Evolutionary conservation across 75 land plant species (phyloP).

Genomic region (Sequoiadendron giganteum): DNA sequence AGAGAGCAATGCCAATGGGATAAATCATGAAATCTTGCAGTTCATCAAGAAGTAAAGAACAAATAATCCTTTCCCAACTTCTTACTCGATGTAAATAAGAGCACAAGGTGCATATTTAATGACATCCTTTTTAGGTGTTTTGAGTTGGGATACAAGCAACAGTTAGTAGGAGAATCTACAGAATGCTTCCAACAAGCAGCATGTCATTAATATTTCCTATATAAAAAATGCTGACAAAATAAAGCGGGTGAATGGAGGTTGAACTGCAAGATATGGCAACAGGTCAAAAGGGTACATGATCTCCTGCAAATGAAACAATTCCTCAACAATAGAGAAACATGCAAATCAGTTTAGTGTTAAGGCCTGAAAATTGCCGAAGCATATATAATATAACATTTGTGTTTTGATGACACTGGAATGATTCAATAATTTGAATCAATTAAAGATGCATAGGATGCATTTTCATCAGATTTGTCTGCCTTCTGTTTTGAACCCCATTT

Average conservation of each 20-base stretch:
- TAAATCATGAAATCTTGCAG: neutral
- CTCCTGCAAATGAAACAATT: neutral
- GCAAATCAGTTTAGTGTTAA: neutral
- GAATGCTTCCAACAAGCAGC: neutral
- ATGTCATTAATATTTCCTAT: neutral
- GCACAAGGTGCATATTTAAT: neutral
- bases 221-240: neutral
- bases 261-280: neutral
- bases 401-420: neutral
- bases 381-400: neutral
- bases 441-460: conserved; percentile 82
- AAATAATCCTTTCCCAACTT: neutral
- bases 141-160: neutral
- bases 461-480: conserved; percentile 41
- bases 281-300: neutral
- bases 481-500: conserved; percentile 17
- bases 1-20: neutral
- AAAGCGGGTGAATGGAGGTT: neutral
- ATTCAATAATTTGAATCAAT: conserved; percentile 37
- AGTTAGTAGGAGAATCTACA: neutral
- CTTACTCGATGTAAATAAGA: neutral
- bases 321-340: neutral
- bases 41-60: neutral
- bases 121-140: neutral
- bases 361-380: neutral